These are phyloP conservation scores for Podosphaera xanthii DNA, from an alignment of 2,329 filamentous ascomycete genomes.

Conservation along the genomic window DNA sequence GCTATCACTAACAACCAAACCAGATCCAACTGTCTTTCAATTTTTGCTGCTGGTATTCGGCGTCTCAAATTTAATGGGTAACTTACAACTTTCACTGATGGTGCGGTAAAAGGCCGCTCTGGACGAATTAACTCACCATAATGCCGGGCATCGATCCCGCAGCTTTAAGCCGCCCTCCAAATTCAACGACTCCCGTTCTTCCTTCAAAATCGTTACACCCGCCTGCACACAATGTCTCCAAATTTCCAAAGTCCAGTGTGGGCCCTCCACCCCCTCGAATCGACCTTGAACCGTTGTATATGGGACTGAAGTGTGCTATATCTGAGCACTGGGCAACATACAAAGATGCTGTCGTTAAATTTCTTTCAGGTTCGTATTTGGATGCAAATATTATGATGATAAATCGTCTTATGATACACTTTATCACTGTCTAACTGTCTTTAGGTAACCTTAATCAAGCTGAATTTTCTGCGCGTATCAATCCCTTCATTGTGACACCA, in stretches of 20 bases:
- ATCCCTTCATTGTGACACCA: slow-evolving; percentile 32
- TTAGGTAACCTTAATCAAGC: slow-evolving; percentile 38
- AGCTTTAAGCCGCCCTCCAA: slow-evolving; percentile 38
- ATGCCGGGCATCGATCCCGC: slow-evolving; percentile 53
- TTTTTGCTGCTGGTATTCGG: slow-evolving; percentile 9
- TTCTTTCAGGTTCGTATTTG: slow-evolving; percentile 31
- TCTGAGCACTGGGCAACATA: slow-evolving; percentile 40
- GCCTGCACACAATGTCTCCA: slow-evolving; percentile 23
- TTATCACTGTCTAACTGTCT: slow-evolving; percentile 1
- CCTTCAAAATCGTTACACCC: slow-evolving; percentile 33
- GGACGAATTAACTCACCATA: slow-evolving; percentile 12
- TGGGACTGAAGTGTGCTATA: slow-evolving; percentile 35
- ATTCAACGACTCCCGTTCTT: slow-evolving; percentile 34
- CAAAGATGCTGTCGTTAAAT: slow-evolving; percentile 38
- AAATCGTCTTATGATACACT: background rate
- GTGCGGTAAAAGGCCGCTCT: slow-evolving; percentile 10
- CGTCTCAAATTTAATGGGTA: slow-evolving; percentile 11
- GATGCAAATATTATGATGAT: background rate
- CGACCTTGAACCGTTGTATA: slow-evolving; percentile 42
- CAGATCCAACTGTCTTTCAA: slow-evolving; percentile 1
- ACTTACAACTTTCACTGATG: slow-evolving; percentile 8
- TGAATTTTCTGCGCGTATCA: slow-evolving; percentile 35
- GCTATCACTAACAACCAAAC: too few species aligned
- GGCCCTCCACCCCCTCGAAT: slow-evolving; percentile 43
- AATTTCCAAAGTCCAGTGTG: slow-evolving; percentile 33